Base-by-base conservation (phyloP, 2,329 filamentous ascomycete species). In the Phialemonium atrogriseum region DNA sequence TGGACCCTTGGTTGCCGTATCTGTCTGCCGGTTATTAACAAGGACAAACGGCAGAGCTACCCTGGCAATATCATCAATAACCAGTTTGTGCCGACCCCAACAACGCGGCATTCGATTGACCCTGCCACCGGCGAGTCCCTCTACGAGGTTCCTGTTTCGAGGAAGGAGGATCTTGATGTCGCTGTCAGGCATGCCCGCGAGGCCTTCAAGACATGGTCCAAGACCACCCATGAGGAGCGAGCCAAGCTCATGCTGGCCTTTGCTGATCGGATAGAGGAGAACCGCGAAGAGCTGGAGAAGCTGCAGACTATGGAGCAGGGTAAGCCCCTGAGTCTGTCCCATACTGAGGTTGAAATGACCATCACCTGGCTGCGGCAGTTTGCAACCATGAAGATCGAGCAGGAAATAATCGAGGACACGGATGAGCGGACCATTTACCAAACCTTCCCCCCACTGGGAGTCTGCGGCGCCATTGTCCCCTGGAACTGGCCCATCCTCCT, bases 401-500 rank as follows among this genome's bases (percentile, higher is more conserved):
- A 55, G 22, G 54, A 54, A 23, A 38, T 57, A 33, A 27, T 62
- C 27, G 47, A 58, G 21, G 56, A 64, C 9, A 51, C 36, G 3
- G 51, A 60, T 4, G 52, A 40, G 33, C 26, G 37, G 14, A 40
- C 24, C 7, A 31, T 36, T n/a, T 25, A 37, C 12, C 23, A 18
- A 5, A 62, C 57, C 3, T 62, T 64, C 42, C 49, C 51, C 13
- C 68, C 69, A 0, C 54, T 71, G 23, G 69, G 69, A 20, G 58
- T 70, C 5, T 57, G 63, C 2, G 69, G 59, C 10, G 73, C 65
- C 36, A 77, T 77, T 42, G 67, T 69, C 15, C 72, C 73, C 1
- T 78, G 74, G 73, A 78, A 78, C 48, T 77, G 66, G 41, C 64
- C 64, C 2, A 41, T 67, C 17, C 56, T 64, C 34, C 52, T 68